Percentiles rank a stretch among this genome's conserved stretches.
These are phyloP conservation scores for Penicillium fimorum DNA, from an alignment of 495 filamentous ascomycete species.

Conservation along the genomic window DNA sequence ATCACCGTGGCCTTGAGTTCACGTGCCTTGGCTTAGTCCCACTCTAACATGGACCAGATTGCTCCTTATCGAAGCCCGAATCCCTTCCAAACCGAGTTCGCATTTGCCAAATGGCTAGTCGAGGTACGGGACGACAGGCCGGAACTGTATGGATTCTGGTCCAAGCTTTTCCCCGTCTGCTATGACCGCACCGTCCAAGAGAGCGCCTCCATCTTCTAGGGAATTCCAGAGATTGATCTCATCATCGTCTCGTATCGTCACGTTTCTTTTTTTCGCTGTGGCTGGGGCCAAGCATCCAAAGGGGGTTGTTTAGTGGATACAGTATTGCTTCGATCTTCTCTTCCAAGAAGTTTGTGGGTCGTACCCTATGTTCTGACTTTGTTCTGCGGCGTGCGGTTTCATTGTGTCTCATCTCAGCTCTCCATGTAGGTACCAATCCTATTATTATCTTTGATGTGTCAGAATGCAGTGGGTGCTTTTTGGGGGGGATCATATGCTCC, in stretches of 20 bases:
- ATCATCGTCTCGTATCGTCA: background rate
- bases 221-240: background rate
- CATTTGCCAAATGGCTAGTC: slow-evolving; percentile 39
- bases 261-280: background rate
- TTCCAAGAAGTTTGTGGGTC: slow-evolving; percentile 1
- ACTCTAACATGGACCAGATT: slow-evolving; percentile 27
- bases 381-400: slow-evolving; percentile 10
- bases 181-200: slow-evolving; percentile 34
- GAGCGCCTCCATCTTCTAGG: slow-evolving; percentile 23
- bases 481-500: background rate
- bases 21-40: background rate
- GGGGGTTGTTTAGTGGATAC: background rate
- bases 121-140: slow-evolving; percentile 24
- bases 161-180: slow-evolving; percentile 38
- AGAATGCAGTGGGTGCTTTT: background rate
- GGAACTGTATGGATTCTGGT: slow-evolving; percentile 36
- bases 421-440: slow-evolving; percentile 7
- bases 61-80: slow-evolving; percentile 35
- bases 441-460: slow-evolving; percentile 6
- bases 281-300: background rate
- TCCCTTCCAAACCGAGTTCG: slow-evolving; percentile 31
- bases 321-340: background rate
- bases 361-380: background rate
- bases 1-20: background rate
- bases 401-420: slow-evolving; percentile 13